Percentiles rank a stretch among this genome's conserved stretches.
These are phyloP conservation scores for Emergomyces orientalis DNA, from an alignment of 2,329 filamentous ascomycete species.

Conservation along the genomic window DNA sequence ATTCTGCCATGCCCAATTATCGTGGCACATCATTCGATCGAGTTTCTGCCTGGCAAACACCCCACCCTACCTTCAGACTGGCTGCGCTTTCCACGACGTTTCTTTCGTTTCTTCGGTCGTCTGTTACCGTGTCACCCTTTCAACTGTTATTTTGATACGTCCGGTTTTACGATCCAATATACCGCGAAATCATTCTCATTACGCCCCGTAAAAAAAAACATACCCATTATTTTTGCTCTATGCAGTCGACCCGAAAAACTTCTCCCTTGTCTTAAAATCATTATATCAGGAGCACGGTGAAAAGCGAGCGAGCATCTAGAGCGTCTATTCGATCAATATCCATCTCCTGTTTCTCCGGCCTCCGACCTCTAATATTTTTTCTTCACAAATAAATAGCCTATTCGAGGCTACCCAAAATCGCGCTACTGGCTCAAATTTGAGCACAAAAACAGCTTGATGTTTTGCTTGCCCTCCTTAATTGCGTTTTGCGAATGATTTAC, in stretches of 20 bases:
- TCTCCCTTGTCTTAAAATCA: not conserved
- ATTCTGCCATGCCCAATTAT: conserved; percentile 14
- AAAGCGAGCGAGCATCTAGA: conserved; percentile 9
- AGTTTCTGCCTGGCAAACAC: not conserved
- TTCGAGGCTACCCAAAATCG: conserved; percentile 1
- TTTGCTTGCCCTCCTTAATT: not conserved
- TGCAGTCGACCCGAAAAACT: not conserved
- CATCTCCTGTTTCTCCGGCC: conserved; percentile 17
- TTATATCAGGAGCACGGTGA: conserved; percentile 2
- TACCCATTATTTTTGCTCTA: not conserved
- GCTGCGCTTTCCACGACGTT: not conserved
- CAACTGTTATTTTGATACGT: not conserved
- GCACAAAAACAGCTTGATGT: not conserved
- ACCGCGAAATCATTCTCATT: not conserved
- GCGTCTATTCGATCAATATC: conserved; percentile 1
- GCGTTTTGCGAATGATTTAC: conserved; percentile 6
- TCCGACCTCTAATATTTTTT: conserved; percentile 11
- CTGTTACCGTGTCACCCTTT: not conserved
- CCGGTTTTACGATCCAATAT: not conserved
- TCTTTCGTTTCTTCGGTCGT: not conserved
- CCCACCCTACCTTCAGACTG: not conserved
- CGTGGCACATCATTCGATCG: not conserved
- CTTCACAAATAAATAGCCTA: not conserved
- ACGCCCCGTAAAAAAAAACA: not conserved
- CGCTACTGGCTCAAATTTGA: not conserved